phyloP scores from a whole-genome alignment of 2,329 filamentous ascomycete species.

The Madurella fahalii region DNA sequence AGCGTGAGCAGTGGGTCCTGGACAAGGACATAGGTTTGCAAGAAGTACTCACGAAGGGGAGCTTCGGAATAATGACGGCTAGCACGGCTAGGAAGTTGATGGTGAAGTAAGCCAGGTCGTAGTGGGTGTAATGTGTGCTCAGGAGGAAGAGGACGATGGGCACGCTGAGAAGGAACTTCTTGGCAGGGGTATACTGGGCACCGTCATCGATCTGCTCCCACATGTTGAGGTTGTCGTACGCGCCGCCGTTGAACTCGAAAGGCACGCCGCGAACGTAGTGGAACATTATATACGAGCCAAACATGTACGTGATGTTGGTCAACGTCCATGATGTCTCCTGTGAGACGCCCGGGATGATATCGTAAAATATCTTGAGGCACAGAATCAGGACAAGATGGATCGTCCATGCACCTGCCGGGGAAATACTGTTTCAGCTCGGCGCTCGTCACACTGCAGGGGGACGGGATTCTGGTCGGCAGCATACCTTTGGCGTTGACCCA shows the following conservation, averaged over 20 bases:
- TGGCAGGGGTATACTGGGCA: constrained; percentile 95
- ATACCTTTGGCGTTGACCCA: constrained; percentile 99
- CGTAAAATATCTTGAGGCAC: constrained; percentile 91
- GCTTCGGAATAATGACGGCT: constrained; percentile 90
- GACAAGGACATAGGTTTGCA: neutral
- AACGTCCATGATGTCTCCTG: constrained; percentile 99
- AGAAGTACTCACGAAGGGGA: constrained; percentile 73
- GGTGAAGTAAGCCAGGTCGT: constrained; percentile 92
- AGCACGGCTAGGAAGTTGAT: constrained; percentile 94
- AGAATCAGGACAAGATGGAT: constrained; percentile 94
- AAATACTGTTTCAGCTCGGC: constrained; percentile 17
- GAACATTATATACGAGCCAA: constrained; percentile 98
- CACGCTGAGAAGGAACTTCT: constrained; percentile 95
- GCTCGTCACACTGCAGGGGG: neutral
- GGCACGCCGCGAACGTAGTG: constrained; percentile 97
- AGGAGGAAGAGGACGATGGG: constrained; percentile 91
- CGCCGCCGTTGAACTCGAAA: constrained; percentile 97
- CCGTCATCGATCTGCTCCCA: constrained; percentile 99
- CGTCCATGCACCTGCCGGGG: constrained; percentile 78
- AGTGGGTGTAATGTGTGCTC: constrained; percentile 98
- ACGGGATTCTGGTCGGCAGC: neutral
- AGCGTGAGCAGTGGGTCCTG: constrained; percentile 28
- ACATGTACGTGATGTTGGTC: constrained; percentile 99
- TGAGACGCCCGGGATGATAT: constrained; percentile 91
- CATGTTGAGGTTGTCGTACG: constrained; percentile 99